Conservation (phyloP, 2,329 filamentous ascomycete genomes). For the Nemania abortiva region DNA sequence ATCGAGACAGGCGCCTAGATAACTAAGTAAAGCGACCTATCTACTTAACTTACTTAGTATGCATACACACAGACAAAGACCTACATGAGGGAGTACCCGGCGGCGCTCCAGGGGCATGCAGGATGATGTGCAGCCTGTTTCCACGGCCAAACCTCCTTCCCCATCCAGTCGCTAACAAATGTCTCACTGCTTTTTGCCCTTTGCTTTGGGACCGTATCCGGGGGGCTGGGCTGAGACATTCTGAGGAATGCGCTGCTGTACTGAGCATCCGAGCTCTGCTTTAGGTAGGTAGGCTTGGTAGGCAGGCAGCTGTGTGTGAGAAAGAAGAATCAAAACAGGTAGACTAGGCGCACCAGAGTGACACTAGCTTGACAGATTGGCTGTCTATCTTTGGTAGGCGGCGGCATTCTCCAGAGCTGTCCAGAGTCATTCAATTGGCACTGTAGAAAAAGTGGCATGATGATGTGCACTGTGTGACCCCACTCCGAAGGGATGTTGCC, state of each 20-base stretch:
- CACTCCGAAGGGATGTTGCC: conserved; percentile 20
- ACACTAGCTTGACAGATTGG: background rate
- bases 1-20: background rate
- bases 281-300: background rate
- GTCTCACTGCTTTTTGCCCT: conserved; percentile 12
- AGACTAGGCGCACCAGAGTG: background rate
- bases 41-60: no score
- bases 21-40: no score
- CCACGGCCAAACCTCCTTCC: conserved; percentile 1
- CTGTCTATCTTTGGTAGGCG: background rate
- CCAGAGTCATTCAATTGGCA: background rate
- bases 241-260: background rate
- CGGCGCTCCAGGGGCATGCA: conserved; percentile 2
- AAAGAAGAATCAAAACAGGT: background rate
- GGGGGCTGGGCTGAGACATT: background rate
- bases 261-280: background rate
- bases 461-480: conserved; percentile 19
- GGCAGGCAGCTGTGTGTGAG: background rate
- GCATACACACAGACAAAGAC: background rate
- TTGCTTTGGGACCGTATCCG: background rate
- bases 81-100: background rate
- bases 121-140: conserved; percentile 29
- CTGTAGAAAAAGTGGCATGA: background rate
- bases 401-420: background rate
- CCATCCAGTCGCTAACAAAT: background rate